Percentiles rank a stretch among this genome's conserved stretches.
These are phyloP conservation scores for Colletotrichum sp. DNA, from an alignment of 2,329 filamentous ascomycete species.

Conservation along the genomic window DNA sequence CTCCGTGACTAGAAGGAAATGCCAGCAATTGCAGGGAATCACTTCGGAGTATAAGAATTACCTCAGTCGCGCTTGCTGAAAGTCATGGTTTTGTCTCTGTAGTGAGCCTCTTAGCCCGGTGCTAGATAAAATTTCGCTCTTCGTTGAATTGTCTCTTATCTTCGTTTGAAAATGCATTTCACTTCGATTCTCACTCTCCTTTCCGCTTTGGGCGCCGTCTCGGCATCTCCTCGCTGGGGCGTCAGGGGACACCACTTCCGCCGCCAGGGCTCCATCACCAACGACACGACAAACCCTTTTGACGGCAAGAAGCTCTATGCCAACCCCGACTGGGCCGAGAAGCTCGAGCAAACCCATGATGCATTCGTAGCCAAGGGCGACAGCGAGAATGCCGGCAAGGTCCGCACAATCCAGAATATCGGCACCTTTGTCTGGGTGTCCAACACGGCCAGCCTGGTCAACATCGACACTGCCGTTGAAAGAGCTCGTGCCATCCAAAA, in stretches of 20 bases:
- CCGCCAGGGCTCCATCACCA: neutral
- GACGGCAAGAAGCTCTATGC: slow-evolving; percentile 50
- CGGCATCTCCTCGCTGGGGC: slow-evolving; percentile 14
- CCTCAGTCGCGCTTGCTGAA: neutral
- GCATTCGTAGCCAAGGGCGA: slow-evolving; percentile 40
- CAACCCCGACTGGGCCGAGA: slow-evolving; percentile 45
- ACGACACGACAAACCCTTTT: slow-evolving; percentile 44
- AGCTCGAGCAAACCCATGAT: slow-evolving; percentile 41
- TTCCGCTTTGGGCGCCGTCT: slow-evolving; percentile 13
- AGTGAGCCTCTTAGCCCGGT: neutral
- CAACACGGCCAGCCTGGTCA: slow-evolving; percentile 35
- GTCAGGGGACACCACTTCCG: neutral
- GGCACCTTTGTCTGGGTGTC: slow-evolving; percentile 50
- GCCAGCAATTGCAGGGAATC: neutral
- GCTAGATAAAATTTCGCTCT: neutral
- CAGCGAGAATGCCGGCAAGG: slow-evolving; percentile 37
- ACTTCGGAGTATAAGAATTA: neutral
- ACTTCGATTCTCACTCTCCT: slow-evolving; percentile 17
- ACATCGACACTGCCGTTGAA: slow-evolving; percentile 44
- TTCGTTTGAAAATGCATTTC: slow-evolving; percentile 8
- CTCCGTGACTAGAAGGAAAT: neutral
- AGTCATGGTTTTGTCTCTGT: neutral
- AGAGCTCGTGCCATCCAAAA: slow-evolving; percentile 38
- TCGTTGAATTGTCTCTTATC: neutral
- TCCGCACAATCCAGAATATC: slow-evolving; percentile 38